Evolutionary conservation across 2,329 filamentous ascomycete species (phyloP).

Genomic region (Lasiodiplodia citricola): DNA sequence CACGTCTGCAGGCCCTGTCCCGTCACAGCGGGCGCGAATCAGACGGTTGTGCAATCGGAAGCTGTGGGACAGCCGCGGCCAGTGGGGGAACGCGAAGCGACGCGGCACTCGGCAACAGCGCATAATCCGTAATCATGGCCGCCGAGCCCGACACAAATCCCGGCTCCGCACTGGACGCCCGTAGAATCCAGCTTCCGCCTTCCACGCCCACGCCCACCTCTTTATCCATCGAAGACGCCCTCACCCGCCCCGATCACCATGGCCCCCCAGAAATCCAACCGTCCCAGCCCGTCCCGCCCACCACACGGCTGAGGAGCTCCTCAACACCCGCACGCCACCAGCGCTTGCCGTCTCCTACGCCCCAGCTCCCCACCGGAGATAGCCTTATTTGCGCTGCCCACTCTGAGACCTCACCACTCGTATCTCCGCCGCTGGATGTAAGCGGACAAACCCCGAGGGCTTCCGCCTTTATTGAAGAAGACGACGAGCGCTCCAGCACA

Average conservation of each 20-base stretch:
- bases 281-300: background rate
- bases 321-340: slow-evolving; percentile 9
- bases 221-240: slow-evolving; percentile 17
- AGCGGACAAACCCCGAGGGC: slow-evolving; percentile 19
- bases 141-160: slow-evolving; percentile 4
- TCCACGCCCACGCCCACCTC: background rate
- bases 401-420: slow-evolving; percentile 22
- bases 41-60: background rate
- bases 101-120: slow-evolving; percentile 2
- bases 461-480: background rate
- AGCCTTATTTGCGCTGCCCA: slow-evolving; percentile 10
- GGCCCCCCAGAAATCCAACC: background rate
- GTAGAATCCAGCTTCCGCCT: background rate
- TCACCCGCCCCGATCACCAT: background rate
- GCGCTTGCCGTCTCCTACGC: background rate
- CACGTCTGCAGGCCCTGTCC: background rate
- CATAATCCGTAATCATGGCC: slow-evolving; percentile 20
- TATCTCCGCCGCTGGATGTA: slow-evolving; percentile 20
- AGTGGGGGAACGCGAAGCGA: slow-evolving; percentile 1
- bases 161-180: slow-evolving; percentile 17
- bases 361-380: slow-evolving; percentile 16
- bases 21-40: slow-evolving; percentile 10
- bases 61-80: background rate
- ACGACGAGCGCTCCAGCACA: slow-evolving; percentile 2
- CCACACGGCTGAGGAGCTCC: slow-evolving; percentile 20